phyloP scores from a whole-genome alignment of 345 rosid species.

The Euphorbia pulcherrima region DNA sequence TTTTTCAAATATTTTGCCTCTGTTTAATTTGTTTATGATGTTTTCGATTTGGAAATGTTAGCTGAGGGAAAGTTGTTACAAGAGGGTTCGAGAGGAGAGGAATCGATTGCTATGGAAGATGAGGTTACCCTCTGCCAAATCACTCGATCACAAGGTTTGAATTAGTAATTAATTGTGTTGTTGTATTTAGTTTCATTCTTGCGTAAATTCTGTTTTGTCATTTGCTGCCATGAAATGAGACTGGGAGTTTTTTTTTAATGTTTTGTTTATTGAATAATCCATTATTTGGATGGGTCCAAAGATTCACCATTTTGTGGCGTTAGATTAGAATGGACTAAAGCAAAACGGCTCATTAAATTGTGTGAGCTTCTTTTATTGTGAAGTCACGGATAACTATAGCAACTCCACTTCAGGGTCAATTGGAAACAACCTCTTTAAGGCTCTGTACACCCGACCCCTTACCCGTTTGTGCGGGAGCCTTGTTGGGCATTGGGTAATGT shows the following conservation, averaged over 20 bases:
- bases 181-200: not conserved
- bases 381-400: too few relatives aligned
- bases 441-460: too few relatives aligned
- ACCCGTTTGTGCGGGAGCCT: too few relatives aligned
- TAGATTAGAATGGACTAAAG: too few relatives aligned
- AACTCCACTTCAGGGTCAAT: too few relatives aligned
- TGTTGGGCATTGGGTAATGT: too few relatives aligned
- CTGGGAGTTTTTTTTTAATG: not conserved
- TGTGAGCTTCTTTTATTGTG: too few relatives aligned
- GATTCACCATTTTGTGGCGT: too few relatives aligned
- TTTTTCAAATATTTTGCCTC: not conserved
- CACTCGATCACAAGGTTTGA: conserved; percentile 50
- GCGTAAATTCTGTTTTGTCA: not conserved
- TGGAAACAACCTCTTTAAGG: too few relatives aligned
- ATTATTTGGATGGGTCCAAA: not conserved
- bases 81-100: conserved; percentile 72
- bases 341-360: too few relatives aligned
- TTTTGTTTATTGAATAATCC: not conserved
- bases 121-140: conserved; percentile 50
- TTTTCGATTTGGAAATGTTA: conserved; percentile 13
- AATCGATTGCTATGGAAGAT: conserved; percentile 71
- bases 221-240: not conserved
- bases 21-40: not conserved
- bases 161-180: too few relatives aligned
- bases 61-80: conserved; percentile 74